These are phyloP conservation scores for Heritiera littoralis DNA, from an alignment of 345 rosid genomes.

Conservation along the genomic window DNA sequence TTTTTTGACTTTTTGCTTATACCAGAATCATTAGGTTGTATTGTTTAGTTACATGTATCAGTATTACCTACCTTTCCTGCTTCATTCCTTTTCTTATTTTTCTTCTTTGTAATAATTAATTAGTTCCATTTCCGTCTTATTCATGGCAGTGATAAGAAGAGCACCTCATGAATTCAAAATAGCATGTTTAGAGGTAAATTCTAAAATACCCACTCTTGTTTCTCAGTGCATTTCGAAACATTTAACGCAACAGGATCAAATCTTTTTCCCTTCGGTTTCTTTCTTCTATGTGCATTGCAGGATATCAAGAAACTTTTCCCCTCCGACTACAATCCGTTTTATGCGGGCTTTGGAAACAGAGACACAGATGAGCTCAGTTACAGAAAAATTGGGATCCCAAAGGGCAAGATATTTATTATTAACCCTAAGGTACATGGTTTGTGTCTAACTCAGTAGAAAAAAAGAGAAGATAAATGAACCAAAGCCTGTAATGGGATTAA, in stretches of 20 bases:
- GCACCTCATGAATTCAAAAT: constrained; percentile 96
- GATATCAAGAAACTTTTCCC: constrained; percentile 87
- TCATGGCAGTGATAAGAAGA: constrained; percentile 72
- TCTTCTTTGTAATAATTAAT: background rate
- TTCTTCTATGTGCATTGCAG: constrained; percentile 39
- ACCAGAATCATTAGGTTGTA: background rate
- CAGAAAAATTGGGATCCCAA: constrained; percentile 83
- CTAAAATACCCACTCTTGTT: background rate
- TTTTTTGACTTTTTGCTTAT: too few species aligned
- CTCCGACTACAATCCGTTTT: constrained; percentile 80
- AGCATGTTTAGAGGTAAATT: constrained; percentile 80
- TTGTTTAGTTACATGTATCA: background rate
- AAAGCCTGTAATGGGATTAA: background rate
- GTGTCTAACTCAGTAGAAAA: background rate
- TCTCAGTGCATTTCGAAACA: background rate
- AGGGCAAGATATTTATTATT: constrained; percentile 86
- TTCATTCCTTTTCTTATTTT: background rate
- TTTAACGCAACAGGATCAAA: background rate
- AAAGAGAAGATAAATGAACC: background rate
- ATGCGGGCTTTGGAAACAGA: constrained; percentile 93
- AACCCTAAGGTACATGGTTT: constrained; percentile 70
- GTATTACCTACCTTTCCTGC: background rate
- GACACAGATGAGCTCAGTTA: constrained; percentile 92
- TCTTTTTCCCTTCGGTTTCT: background rate
- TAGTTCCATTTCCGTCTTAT: background rate